phyloP scores from a whole-genome alignment of 2,329 filamentous ascomycete species.

The Aplosporella prunicola region DNA sequence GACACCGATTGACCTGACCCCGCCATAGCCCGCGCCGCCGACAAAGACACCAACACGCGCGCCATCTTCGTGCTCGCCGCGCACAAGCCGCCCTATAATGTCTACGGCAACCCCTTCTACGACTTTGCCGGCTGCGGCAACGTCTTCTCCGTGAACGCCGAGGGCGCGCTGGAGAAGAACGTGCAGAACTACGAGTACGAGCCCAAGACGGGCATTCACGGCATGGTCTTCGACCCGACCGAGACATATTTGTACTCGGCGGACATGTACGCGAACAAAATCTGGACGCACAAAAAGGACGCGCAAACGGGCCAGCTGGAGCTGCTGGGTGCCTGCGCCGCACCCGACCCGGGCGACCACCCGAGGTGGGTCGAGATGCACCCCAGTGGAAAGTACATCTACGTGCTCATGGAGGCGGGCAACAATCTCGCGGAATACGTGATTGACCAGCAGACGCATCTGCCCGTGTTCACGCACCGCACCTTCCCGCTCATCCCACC shows the following conservation, averaged over 20 bases:
- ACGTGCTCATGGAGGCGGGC: conserved; percentile 82
- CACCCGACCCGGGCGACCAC: conserved; percentile 63
- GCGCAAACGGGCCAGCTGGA: conserved; percentile 50
- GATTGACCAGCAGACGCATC: conserved; percentile 61
- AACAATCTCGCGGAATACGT: conserved; percentile 76
- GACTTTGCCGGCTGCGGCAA: conserved; percentile 73
- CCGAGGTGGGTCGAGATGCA: conserved; percentile 85
- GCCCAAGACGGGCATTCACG: conserved; percentile 62
- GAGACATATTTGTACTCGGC: conserved; percentile 72
- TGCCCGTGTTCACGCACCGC: conserved; percentile 70
- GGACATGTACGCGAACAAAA: conserved; percentile 66
- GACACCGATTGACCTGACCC: conserved; percentile 7
- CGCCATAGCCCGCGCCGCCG: conserved; percentile 53
- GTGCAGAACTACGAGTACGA: conserved; percentile 67
- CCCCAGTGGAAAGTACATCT: conserved; percentile 66
- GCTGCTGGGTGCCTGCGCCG: conserved; percentile 63
- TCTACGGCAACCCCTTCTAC: conserved; percentile 90
- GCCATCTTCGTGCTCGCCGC: conserved; percentile 84
- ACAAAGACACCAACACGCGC: conserved; percentile 66
- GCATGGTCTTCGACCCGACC: conserved; percentile 68
- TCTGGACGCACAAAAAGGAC: conserved; percentile 76
- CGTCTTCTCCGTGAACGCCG: conserved; percentile 54
- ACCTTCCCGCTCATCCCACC: conserved; percentile 72
- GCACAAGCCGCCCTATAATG: conserved; percentile 64
- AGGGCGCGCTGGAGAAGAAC: conserved; percentile 52